A percentile compares a stretch with the other conserved stretches of the same genome.
Evolutionary conservation across 306 rosid genomes (phyloP).

Genomic region (Fagus crenata): DNA sequence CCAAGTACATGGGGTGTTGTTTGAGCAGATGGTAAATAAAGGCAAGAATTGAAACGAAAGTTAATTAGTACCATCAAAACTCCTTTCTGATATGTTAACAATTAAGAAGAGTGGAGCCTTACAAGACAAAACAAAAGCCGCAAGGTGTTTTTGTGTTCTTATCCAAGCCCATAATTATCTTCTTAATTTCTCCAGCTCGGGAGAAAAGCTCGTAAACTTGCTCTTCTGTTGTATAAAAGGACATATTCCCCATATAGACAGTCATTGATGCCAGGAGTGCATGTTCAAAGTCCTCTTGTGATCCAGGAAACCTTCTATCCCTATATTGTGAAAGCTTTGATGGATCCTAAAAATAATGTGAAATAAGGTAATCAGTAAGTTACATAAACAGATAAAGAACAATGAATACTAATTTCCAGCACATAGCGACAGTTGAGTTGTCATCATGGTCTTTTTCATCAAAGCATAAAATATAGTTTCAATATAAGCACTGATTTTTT

Average conservation of each 20-base stretch:
- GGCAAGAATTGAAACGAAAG: background rate
- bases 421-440: background rate
- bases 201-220: slow-evolving; percentile 90
- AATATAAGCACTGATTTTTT: background rate
- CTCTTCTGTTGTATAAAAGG: slow-evolving; percentile 94
- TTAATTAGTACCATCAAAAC: background rate
- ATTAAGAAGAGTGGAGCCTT: slow-evolving; percentile 31
- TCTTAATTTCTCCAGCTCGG: slow-evolving; percentile 92
- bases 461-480: background rate
- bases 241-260: slow-evolving; percentile 86
- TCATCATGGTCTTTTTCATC: background rate
- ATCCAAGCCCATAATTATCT: slow-evolving; percentile 96
- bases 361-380: slow-evolving; percentile 3
- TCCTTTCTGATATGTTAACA: background rate
- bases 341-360: slow-evolving; percentile 51
- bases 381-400: background rate
- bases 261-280: slow-evolving; percentile 69
- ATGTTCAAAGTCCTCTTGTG: slow-evolving; percentile 80
- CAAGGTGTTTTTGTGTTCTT: slow-evolving; percentile 94
- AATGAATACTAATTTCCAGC: background rate
- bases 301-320: slow-evolving; percentile 81
- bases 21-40: no score
- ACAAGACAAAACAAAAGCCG: slow-evolving; percentile 89
- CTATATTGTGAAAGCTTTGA: slow-evolving; percentile 79
- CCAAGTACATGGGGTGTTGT: no score